These are phyloP conservation scores for Lyophyllum semitale DNA, from an alignment of 768 basidiomycete genomes.

Conservation along the genomic window DNA sequence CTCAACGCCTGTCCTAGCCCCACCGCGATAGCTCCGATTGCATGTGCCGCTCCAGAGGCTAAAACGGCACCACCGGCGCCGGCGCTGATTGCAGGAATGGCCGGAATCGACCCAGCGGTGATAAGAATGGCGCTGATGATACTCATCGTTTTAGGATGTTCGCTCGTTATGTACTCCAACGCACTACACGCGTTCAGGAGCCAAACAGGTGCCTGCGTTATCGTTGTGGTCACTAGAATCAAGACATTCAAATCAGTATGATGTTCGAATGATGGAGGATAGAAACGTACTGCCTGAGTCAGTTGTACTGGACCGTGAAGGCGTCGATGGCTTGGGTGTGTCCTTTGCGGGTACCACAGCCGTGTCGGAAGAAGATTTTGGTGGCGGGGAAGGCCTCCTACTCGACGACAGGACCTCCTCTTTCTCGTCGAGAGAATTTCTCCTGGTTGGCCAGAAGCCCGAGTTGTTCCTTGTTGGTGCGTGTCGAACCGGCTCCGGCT, in stretches of 20 bases:
- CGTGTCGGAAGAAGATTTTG: conserved; percentile 27
- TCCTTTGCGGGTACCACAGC: conserved; percentile 10
- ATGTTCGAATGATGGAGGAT: neutral
- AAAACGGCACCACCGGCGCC: conserved; percentile 74
- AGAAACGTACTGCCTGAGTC: conserved; percentile 19
- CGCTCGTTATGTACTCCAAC: conserved; percentile 70
- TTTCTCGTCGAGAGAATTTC: conserved; percentile 23
- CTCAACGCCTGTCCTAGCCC: conserved; percentile 61
- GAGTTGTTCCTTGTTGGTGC: conserved; percentile 17
- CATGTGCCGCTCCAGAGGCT: conserved; percentile 74
- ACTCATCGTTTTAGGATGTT: conserved; percentile 76
- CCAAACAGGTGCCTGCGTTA: conserved; percentile 71
- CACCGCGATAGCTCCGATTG: conserved; percentile 77
- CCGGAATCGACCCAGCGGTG: conserved; percentile 73
- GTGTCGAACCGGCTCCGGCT: conserved; percentile 9
- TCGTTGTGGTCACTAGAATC: conserved; percentile 34
- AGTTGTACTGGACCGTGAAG: conserved; percentile 15
- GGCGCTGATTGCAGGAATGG: conserved; percentile 67
- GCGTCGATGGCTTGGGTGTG: conserved; percentile 11
- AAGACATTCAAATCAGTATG: conserved; percentile 1
- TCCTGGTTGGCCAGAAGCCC: conserved; percentile 25
- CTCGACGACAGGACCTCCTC: conserved; percentile 15
- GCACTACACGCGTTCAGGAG: conserved; percentile 76
- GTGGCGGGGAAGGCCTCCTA: conserved; percentile 28
- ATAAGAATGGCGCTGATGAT: conserved; percentile 77